Evolutionary conservation across 495 filamentous ascomycete species (phyloP).

Genomic region (Daldinia caldariorum): DNA sequence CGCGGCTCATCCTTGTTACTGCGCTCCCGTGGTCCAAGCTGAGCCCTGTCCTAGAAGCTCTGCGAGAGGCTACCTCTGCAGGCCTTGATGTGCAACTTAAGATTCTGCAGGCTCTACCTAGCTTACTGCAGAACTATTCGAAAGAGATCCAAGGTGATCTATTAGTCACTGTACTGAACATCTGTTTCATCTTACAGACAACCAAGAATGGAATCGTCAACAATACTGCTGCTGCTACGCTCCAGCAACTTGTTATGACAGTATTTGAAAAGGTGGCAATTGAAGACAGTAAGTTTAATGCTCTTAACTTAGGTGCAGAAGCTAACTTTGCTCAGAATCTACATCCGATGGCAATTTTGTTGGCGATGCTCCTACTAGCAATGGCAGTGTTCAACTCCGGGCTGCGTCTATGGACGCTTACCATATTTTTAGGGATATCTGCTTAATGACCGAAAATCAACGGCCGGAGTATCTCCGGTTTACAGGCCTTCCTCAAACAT

Average conservation of each 20-base stretch:
- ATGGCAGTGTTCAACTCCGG: conserved; percentile 70
- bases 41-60: conserved; percentile 83
- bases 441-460: conserved; percentile 84
- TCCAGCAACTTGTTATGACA: conserved; percentile 91
- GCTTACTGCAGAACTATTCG: conserved; percentile 89
- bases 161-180: conserved; percentile 80
- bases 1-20: conserved; percentile 82
- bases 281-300: conserved; percentile 73
- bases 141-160: conserved; percentile 81
- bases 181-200: conserved; percentile 88
- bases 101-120: conserved; percentile 92
- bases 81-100: conserved; percentile 95
- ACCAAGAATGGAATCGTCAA: conserved; percentile 92
- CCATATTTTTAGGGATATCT: conserved; percentile 87
- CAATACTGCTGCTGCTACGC: conserved; percentile 91
- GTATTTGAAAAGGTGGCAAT: conserved; percentile 89
- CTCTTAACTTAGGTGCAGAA: conserved; percentile 1
- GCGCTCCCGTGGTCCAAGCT: conserved; percentile 77
- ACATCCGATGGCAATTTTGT: conserved; percentile 61
- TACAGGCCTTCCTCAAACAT: conserved; percentile 77
- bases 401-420: conserved; percentile 88
- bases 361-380: conserved; percentile 70
- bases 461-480: conserved; percentile 81
- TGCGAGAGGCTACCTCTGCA: conserved; percentile 78
- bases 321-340: conserved; percentile 47